Evolutionary conservation across 192 early-diverging fungal species (phyloP), one percentile per base, ranked within the genome.

Genomic region (Jimgerdemannia lactiflua): DNA sequence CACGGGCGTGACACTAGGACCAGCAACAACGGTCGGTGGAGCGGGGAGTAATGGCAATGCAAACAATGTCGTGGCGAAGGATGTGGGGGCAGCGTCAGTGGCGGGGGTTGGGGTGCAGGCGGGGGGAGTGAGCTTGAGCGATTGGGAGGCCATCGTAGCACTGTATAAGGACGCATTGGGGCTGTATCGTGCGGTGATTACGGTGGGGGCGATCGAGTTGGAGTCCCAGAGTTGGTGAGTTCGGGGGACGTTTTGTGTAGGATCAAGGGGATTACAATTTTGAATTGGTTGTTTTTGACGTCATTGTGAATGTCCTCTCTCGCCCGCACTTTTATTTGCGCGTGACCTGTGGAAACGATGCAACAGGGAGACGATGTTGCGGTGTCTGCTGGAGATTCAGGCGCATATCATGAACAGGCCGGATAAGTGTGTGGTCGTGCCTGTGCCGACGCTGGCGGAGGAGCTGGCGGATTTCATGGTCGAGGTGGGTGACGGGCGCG

Each of bases 161-260:
- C 80, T 91, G 17, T 94, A 92, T 79, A 89, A 88, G 64, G 92
- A 95, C 76, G 86, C 90, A 6, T 71, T 95, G 8, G 81, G 87
- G 43, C 79, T 94, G 3, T 93, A 88, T 75, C 85, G 93, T 59
- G 84, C 89, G 3, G 85, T 91, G 29, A 65, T 94, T 3, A 79
- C 86, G 0, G 77, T 79, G 10, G 74, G 86, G 19, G 84, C 83
- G 8, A 86, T 91, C 20, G 85, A 87, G 43, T 77, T 91, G 77
- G 86, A 91, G 59, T 67, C 71, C 39, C 80, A 87, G 67, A 89
- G 80, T 18, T 91, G 89, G 89, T 86, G 82, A 44, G 74, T 78
- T 0, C 1, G 4, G 17, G 8, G 29, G 29, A 29, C 1, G 29
- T 29, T 29, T 29, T 29, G 29, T 29, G 29, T 29, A 29, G 29